phyloP scores from a whole-genome alignment of 108 stramenopile genomes.

The Bacterosira constricta region DNA sequence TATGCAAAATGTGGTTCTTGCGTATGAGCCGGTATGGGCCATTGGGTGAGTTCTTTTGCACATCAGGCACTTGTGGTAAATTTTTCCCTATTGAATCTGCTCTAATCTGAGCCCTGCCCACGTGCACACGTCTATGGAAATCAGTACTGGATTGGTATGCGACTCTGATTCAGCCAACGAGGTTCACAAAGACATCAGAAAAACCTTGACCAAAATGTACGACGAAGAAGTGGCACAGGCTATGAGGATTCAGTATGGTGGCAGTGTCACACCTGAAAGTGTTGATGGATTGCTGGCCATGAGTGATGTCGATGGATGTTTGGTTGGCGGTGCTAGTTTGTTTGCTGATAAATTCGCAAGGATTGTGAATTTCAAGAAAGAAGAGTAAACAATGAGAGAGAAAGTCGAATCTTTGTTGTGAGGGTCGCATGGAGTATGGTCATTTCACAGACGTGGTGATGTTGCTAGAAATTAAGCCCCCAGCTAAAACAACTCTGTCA shows the following conservation, averaged over 20 bases:
- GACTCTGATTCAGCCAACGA: constrained; percentile 41
- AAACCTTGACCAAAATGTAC: constrained; percentile 50
- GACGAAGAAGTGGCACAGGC: constrained; percentile 51
- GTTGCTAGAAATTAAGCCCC: too few relatives aligned
- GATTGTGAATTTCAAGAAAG: constrained; percentile 66
- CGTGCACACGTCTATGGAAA: too few relatives aligned
- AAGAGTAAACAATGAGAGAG: too few relatives aligned
- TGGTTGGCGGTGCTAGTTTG: constrained; percentile 84
- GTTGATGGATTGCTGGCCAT: constrained; percentile 72
- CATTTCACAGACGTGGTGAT: too few relatives aligned
- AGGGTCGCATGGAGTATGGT: too few relatives aligned
- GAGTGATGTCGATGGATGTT: constrained; percentile 82
- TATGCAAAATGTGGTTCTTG: constrained; percentile 69
- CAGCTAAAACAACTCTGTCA: too few relatives aligned
- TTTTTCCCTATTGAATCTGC: constrained; percentile 15
- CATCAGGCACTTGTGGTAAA: too few relatives aligned
- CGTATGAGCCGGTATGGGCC: constrained; percentile 98
- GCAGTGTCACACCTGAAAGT: constrained; percentile 74
- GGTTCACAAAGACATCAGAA: constrained; percentile 49
- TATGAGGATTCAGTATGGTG: constrained; percentile 79
- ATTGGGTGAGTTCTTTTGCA: constrained; percentile 68
- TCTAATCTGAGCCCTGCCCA: not conserved
- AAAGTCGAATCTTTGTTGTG: too few relatives aligned
- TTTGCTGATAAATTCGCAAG: constrained; percentile 77
- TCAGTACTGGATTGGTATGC: constrained; percentile 45